These are phyloP conservation scores for Lithohypha guttulata DNA, from an alignment of 2,329 filamentous ascomycete species.

Conservation along the genomic window DNA sequence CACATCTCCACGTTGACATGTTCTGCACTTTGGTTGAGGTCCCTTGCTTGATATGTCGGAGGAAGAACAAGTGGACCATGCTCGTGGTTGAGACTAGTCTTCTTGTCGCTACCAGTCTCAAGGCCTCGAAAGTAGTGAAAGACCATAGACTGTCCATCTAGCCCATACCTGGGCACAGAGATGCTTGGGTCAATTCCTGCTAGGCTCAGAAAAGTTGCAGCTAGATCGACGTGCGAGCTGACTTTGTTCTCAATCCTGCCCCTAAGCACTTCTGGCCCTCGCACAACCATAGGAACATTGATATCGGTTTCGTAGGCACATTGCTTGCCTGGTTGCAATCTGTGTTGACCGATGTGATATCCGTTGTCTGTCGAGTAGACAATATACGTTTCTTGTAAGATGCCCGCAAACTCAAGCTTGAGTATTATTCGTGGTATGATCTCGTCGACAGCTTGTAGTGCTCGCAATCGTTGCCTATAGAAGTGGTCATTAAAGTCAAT, in stretches of 20 bases:
- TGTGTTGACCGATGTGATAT: conserved; percentile 50
- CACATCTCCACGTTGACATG: conserved; percentile 51
- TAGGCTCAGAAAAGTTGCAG: conserved; percentile 46
- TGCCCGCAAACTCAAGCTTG: conserved; percentile 30
- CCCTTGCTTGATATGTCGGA: neutral
- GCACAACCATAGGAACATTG: conserved; percentile 48
- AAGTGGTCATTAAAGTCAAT: conserved; percentile 44
- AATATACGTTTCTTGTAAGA: conserved; percentile 47
- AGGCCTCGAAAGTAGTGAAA: neutral
- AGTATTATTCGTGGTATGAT: conserved; percentile 38
- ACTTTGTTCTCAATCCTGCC: conserved; percentile 36
- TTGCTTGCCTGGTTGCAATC: conserved; percentile 47
- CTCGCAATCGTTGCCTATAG: conserved; percentile 39
- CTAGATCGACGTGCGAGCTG: conserved; percentile 54
- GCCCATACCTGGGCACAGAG: neutral
- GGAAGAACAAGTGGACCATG: neutral
- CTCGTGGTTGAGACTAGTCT: neutral
- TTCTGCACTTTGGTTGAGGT: conserved; percentile 42
- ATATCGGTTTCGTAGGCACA: conserved; percentile 51
- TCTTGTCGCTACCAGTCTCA: neutral
- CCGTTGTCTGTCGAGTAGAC: conserved; percentile 53
- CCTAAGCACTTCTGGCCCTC: conserved; percentile 45
- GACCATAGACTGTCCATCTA: conserved; percentile 2
- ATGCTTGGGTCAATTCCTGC: conserved; percentile 24
- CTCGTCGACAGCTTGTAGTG: conserved; percentile 46